Percentiles rank a stretch among this genome's conserved stretches.
These are phyloP conservation scores for Paramecium octaurelia DNA, from an alignment of 73 alveolate species.

Conservation along the genomic window DNA sequence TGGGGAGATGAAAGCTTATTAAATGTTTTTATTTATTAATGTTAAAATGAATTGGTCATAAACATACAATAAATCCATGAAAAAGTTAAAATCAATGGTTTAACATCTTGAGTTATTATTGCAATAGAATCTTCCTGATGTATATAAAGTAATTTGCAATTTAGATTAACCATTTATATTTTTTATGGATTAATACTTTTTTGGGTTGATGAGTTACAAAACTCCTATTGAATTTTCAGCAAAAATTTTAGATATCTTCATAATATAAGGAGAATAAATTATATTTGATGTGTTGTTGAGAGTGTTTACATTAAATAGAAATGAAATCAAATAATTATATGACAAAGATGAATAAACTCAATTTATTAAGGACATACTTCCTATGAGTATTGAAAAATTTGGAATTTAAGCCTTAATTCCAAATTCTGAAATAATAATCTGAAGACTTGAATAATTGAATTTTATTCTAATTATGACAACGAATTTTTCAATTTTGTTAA, in stretches of 20 bases:
- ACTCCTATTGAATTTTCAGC: conserved; percentile 1
- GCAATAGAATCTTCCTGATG: neutral
- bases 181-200: neutral
- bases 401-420: conserved; percentile 36
- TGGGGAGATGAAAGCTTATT: neutral
- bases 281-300: conserved; percentile 3
- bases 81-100: conserved; percentile 32
- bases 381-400: conserved; percentile 10
- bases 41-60: conserved; percentile 10
- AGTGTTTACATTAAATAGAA: neutral
- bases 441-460: neutral
- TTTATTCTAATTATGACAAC: too few species aligned
- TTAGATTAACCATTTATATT: conserved; percentile 5
- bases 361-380: neutral
- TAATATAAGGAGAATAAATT: conserved; percentile 15
- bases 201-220: conserved; percentile 11
- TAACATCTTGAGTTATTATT: neutral
- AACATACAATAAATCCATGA: conserved; percentile 1
- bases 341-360: conserved; percentile 13
- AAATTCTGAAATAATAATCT: neutral
- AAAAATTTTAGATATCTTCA: conserved; percentile 27
- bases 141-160: neutral
- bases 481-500: too few species aligned
- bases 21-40: neutral
- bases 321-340: neutral